phyloP scores from a whole-genome alignment of 1,139 yeast species.

The Pichia sp. region DNA sequence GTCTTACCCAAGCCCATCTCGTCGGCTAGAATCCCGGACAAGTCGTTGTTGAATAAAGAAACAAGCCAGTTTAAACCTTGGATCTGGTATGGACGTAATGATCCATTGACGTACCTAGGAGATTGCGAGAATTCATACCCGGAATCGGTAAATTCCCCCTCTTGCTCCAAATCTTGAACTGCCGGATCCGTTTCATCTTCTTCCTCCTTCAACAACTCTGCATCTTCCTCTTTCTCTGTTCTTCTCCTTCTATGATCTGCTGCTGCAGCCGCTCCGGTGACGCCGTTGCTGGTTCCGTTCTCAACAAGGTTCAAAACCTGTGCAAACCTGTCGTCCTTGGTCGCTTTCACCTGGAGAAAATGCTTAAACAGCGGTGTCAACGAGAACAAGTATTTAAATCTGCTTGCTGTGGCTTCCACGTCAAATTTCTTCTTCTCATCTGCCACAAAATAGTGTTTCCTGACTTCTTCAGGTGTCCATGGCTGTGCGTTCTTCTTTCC shows the following conservation, averaged over 20 bases:
- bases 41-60: conserved; percentile 72
- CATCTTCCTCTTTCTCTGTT: conserved; percentile 56
- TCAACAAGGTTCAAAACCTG: conserved; percentile 45
- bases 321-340: conserved; percentile 55
- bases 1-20: conserved; percentile 99
- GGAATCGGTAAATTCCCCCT: conserved; percentile 48
- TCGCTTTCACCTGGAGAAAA: conserved; percentile 63
- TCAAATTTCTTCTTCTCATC: conserved; percentile 47
- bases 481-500: background rate
- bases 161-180: conserved; percentile 31
- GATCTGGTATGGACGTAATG: conserved; percentile 75
- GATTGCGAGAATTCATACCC: conserved; percentile 58
- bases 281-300: conserved; percentile 11
- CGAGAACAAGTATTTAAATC: conserved; percentile 64
- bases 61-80: conserved; percentile 94
- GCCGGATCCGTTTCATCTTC: conserved; percentile 44
- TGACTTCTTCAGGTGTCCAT: background rate
- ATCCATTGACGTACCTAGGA: conserved; percentile 62
- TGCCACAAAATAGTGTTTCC: conserved; percentile 41
- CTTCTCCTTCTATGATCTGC: conserved; percentile 29
- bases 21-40: conserved; percentile 92
- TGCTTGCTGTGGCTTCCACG: conserved; percentile 51
- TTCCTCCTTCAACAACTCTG: conserved; percentile 35
- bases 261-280: background rate
- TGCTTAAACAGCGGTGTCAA: conserved; percentile 65